Evolutionary conservation across 2,329 filamentous ascomycete genomes (phyloP).

Genomic region (Sporothrix inflata): DNA sequence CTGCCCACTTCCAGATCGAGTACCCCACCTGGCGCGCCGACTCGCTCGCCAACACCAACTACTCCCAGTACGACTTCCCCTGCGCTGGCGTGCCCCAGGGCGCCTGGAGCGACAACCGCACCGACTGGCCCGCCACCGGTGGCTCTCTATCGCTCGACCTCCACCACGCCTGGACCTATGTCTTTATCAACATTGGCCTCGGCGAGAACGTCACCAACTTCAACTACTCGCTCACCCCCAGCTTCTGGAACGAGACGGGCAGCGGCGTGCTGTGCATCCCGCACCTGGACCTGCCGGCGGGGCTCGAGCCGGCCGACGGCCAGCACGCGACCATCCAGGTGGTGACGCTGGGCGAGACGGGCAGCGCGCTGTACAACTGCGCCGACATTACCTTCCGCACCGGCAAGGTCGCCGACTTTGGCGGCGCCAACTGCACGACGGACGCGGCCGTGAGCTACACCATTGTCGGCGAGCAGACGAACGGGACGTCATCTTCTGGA

Average conservation of each 20-base stretch:
- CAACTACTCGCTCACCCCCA: slow-evolving; percentile 67
- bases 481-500: slow-evolving; percentile 30
- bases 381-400: slow-evolving; percentile 70
- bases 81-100: slow-evolving; percentile 53
- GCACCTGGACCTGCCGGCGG: slow-evolving; percentile 56
- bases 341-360: slow-evolving; percentile 62
- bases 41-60: slow-evolving; percentile 49
- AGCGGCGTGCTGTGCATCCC: slow-evolving; percentile 69
- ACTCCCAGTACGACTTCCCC: slow-evolving; percentile 56
- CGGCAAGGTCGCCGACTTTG: slow-evolving; percentile 50
- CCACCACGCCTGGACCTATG: slow-evolving; percentile 56
- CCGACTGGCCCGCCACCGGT: slow-evolving; percentile 57
- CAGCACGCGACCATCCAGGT: slow-evolving; percentile 70
- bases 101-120: slow-evolving; percentile 48
- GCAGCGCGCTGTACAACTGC: slow-evolving; percentile 71
- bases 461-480: slow-evolving; percentile 41
- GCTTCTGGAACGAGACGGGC: slow-evolving; percentile 62
- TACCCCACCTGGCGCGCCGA: slow-evolving; percentile 56
- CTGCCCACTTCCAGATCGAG: slow-evolving; percentile 54
- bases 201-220: slow-evolving; percentile 61
- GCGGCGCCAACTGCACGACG: slow-evolving; percentile 59
- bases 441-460: slow-evolving; percentile 55
- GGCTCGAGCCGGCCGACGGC: slow-evolving; percentile 59
- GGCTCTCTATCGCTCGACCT: slow-evolving; percentile 54
- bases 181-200: slow-evolving; percentile 57